These are phyloP conservation scores for Penicillium sp. DNA, from an alignment of 2,329 filamentous ascomycete genomes.

Conservation along the genomic window DNA sequence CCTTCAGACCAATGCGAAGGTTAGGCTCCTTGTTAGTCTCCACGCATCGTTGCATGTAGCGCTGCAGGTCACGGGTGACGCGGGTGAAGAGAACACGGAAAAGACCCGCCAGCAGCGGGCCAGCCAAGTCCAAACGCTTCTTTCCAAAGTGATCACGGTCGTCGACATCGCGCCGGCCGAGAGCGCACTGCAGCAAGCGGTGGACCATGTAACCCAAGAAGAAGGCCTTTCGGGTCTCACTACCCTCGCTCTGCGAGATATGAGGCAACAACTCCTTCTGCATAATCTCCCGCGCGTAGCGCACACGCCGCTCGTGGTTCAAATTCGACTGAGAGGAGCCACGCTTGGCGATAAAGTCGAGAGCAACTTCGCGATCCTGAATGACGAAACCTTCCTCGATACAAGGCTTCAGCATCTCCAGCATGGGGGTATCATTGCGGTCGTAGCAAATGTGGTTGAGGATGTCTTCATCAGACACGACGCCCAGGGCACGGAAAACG, in stretches of 20 bases:
- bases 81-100: slow-evolving; percentile 92
- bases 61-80: slow-evolving; percentile 86
- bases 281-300: slow-evolving; percentile 89
- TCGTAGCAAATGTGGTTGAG: slow-evolving; percentile 98
- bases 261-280: slow-evolving; percentile 97
- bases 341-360: slow-evolving; percentile 95
- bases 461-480: slow-evolving; percentile 97
- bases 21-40: slow-evolving; percentile 89
- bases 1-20: slow-evolving; percentile 86
- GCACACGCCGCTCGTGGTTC: slow-evolving; percentile 82
- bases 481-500: slow-evolving; percentile 91
- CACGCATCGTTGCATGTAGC: slow-evolving; percentile 89
- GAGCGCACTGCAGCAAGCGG: slow-evolving; percentile 86
- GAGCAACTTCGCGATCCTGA: slow-evolving; percentile 89
- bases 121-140: slow-evolving; percentile 94
- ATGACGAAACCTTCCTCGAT: slow-evolving; percentile 97
- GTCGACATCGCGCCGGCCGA: slow-evolving; percentile 90
- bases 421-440: slow-evolving; percentile 90
- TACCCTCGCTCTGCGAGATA: slow-evolving; percentile 92
- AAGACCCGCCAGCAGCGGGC: slow-evolving; percentile 90
- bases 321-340: slow-evolving; percentile 72
- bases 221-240: slow-evolving; percentile 94
- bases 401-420: slow-evolving; percentile 95
- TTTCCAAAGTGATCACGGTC: slow-evolving; percentile 99
- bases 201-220: slow-evolving; percentile 99